Conservation (phyloP, 2,329 filamentous ascomycete genomes). For the Talaromyces sp. region DNA sequence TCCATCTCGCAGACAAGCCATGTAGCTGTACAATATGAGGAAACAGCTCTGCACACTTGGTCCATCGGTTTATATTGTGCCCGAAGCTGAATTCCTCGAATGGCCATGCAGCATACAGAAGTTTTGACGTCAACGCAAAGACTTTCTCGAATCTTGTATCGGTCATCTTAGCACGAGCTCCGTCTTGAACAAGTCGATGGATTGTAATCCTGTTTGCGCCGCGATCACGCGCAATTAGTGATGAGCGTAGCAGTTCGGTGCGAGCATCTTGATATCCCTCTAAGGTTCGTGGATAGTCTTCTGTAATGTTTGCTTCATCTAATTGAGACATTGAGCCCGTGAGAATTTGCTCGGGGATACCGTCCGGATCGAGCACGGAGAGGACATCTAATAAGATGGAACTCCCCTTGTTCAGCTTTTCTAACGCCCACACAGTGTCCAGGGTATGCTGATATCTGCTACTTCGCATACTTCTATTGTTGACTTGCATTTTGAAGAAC, state of each 20-base stretch:
- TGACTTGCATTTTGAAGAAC: not conserved
- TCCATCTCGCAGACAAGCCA: not conserved
- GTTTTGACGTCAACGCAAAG: slow-evolving; percentile 2
- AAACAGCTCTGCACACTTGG: slow-evolving; percentile 5
- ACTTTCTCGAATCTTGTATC: slow-evolving; percentile 3
- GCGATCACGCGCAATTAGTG: slow-evolving; percentile 1
- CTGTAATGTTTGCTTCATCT: not conserved
- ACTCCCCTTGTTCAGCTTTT: not conserved
- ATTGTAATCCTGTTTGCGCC: not conserved
- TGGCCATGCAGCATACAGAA: slow-evolving; percentile 2
- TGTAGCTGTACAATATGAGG: slow-evolving; percentile 7
- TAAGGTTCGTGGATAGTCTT: not conserved
- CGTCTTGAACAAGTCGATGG: slow-evolving; percentile 11
- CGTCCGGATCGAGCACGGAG: slow-evolving; percentile 7
- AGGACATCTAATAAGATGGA: slow-evolving; percentile 4
- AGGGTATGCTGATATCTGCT: not conserved
- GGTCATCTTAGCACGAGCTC: slow-evolving; percentile 8
- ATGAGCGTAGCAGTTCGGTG: slow-evolving; percentile 6
- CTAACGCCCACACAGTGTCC: slow-evolving; percentile 1
- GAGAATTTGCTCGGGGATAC: slow-evolving; percentile 5
- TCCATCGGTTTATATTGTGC: slow-evolving; percentile 5
- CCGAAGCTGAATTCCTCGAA: slow-evolving; percentile 13
- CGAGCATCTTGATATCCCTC: slow-evolving; percentile 10
- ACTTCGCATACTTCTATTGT: not conserved
- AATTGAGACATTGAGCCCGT: not conserved